phyloP scores from a whole-genome alignment of 2,329 filamentous ascomycete genomes.

The Pseudopithomyces chartarum region DNA sequence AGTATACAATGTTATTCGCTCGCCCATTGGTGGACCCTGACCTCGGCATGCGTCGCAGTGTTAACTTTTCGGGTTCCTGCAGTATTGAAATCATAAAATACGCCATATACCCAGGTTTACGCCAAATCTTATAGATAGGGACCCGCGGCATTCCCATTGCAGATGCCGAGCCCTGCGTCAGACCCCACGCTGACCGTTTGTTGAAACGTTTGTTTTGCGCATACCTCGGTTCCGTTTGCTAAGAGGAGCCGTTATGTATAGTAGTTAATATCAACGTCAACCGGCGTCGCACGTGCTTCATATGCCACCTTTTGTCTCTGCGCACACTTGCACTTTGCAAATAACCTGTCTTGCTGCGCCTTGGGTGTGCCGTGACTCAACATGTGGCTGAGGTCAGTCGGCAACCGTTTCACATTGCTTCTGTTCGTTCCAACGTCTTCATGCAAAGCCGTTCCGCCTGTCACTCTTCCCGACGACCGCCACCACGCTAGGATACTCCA shows the following conservation, averaged over 20 bases:
- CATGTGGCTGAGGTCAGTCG: not conserved
- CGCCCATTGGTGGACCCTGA: not conserved
- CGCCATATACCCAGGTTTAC: not conserved
- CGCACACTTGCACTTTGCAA: not conserved
- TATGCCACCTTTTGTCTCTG: not conserved
- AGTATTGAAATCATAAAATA: slow-evolving; percentile 1
- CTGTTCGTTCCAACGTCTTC: not conserved
- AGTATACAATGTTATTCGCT: not conserved
- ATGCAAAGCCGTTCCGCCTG: not conserved
- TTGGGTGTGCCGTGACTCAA: not conserved
- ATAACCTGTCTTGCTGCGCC: not conserved
- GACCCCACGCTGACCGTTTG: not conserved
- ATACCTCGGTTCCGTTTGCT: not conserved
- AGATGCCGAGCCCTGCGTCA: not conserved
- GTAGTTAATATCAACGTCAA: not conserved
- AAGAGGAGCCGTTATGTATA: not conserved
- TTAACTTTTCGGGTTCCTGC: slow-evolving; percentile 1
- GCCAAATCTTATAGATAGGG: not conserved
- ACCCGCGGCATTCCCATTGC: not conserved
- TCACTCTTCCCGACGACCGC: not conserved
- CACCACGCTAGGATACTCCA: not conserved
- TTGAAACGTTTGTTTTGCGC: not conserved
- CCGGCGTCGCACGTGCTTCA: not conserved
- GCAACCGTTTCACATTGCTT: slow-evolving; percentile 1
- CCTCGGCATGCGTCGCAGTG: not conserved